phyloP scores from a whole-genome alignment of 2,329 filamentous ascomycete species.

The Ascochyta pisi region DNA sequence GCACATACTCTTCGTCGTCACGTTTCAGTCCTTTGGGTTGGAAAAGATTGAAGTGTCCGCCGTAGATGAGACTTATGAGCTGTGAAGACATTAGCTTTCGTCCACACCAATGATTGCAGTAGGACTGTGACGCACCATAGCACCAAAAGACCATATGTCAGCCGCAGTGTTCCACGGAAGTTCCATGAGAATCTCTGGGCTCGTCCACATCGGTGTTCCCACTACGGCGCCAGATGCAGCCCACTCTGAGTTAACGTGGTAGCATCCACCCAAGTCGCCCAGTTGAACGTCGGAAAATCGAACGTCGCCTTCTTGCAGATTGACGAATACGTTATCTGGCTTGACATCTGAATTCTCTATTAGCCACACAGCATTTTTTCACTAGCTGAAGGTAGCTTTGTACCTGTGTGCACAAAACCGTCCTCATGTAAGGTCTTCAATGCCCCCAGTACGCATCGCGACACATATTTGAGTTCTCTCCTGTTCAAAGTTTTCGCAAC shows the following conservation, averaged over 20 bases:
- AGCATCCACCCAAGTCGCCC: constrained; percentile 43
- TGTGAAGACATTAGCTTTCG: constrained; percentile 16
- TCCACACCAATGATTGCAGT: constrained; percentile 1
- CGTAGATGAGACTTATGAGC: constrained; percentile 41
- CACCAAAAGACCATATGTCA: constrained; percentile 53
- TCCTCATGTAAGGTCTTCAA: constrained; percentile 34
- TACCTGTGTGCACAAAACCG: constrained; percentile 37
- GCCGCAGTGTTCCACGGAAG: constrained; percentile 46
- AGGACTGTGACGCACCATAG: constrained; percentile 37
- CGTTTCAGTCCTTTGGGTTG: constrained; percentile 26
- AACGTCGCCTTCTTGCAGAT: constrained; percentile 34
- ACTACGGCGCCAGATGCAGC: constrained; percentile 38
- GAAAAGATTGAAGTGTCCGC: constrained; percentile 35
- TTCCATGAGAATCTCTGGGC: constrained; percentile 43
- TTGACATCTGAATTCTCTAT: constrained; percentile 44
- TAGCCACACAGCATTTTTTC: background rate
- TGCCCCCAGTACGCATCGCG: constrained; percentile 30
- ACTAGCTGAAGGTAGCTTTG: background rate
- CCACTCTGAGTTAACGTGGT: constrained; percentile 26
- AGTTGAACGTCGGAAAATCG: constrained; percentile 48
- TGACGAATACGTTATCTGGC: constrained; percentile 49
- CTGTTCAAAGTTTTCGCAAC: constrained; percentile 21
- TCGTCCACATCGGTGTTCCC: constrained; percentile 49
- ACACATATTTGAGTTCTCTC: constrained; percentile 30
- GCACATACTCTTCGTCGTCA: constrained; percentile 32